Percentiles rank a stretch among this genome's conserved stretches.
Conservation (phyloP, 371 early-diverging fungal species). For the Choanephora cucurbitarum region DNA sequence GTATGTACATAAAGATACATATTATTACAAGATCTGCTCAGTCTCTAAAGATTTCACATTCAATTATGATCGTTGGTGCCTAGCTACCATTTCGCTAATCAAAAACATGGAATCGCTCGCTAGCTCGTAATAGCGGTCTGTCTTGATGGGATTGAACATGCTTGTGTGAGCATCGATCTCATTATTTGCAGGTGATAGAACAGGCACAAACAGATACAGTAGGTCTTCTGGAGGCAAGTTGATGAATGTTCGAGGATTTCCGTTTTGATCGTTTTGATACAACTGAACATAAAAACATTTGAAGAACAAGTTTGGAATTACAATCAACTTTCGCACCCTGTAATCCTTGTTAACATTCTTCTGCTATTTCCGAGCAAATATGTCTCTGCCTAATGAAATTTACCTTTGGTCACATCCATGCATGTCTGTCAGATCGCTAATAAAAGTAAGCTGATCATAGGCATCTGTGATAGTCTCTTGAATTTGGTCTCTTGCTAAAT, state of each 20-base stretch:
- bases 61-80: slow-evolving; percentile 16
- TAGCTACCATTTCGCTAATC: slow-evolving; percentile 48
- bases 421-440: slow-evolving; percentile 41
- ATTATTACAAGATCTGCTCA: too few relatives aligned
- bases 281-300: slow-evolving; percentile 57
- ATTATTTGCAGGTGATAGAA: slow-evolving; percentile 26
- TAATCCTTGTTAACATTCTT: background rate
- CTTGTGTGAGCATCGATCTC: slow-evolving; percentile 58
- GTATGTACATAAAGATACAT: too few relatives aligned
- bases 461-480: slow-evolving; percentile 38
- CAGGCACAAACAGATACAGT: slow-evolving; percentile 35
- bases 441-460: slow-evolving; percentile 58
- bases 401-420: slow-evolving; percentile 40
- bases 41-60: too few relatives aligned
- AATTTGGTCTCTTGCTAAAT: slow-evolving; percentile 43
- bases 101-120: slow-evolving; percentile 48
- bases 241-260: slow-evolving; percentile 49
- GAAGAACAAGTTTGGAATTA: slow-evolving; percentile 48
- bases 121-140: slow-evolving; percentile 53
- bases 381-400: background rate
- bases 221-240: slow-evolving; percentile 46
- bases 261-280: slow-evolving; percentile 4
- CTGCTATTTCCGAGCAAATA: background rate
- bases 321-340: slow-evolving; percentile 42
- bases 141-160: slow-evolving; percentile 57